These are phyloP conservation scores for Tuber aestivum DNA, from an alignment of 495 filamentous ascomycete species.

Conservation along the genomic window DNA sequence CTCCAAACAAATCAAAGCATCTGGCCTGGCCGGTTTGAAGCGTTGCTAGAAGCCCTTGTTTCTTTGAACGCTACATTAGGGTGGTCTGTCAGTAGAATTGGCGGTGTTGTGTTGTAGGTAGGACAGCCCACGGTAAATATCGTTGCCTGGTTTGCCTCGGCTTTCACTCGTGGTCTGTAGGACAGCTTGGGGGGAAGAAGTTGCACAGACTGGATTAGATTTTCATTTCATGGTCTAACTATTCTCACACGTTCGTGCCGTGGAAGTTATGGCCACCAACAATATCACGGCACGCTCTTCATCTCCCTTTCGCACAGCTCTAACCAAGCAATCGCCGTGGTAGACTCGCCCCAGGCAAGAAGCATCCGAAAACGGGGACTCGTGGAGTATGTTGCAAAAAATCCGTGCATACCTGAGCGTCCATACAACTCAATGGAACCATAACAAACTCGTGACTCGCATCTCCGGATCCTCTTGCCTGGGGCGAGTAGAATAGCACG, in stretches of 20 bases:
- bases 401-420: no score
- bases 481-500: not conserved
- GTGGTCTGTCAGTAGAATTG: not conserved
- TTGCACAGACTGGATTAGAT: not conserved
- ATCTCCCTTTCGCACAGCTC: not conserved
- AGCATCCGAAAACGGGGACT: no score
- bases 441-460: no score
- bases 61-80: not conserved
- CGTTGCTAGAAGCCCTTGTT: not conserved
- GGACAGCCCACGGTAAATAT: not conserved
- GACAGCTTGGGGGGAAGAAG: not conserved
- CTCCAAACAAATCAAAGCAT: constrained; percentile 41
- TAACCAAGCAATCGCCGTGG: not conserved
- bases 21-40: constrained; percentile 9
- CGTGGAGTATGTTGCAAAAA: no score
- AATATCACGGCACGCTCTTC: not conserved
- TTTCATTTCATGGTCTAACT: not conserved
- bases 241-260: not conserved
- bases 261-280: not conserved
- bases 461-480: no score
- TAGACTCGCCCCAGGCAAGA: not conserved
- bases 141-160: not conserved
- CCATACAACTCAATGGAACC: no score
- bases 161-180: not conserved
- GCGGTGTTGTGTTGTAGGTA: not conserved